Percentiles rank a stretch among this genome's conserved stretches.
These are phyloP conservation scores for Thymus quinquecostatus DNA, from an alignment of 257 asterid genomes.

Conservation along the genomic window DNA sequence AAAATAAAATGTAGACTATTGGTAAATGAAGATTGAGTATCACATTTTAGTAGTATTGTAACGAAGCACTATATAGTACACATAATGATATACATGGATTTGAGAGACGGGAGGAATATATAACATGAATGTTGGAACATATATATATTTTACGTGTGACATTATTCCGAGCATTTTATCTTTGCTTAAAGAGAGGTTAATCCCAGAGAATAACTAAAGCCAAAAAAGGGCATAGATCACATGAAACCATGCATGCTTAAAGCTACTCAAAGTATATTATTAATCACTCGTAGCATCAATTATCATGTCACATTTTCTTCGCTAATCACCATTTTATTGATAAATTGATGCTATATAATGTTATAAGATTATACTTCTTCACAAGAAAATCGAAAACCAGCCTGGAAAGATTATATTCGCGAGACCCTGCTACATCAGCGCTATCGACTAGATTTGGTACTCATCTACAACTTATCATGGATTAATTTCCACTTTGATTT, in stretches of 20 bases:
- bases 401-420: too few species aligned
- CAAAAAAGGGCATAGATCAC: slow-evolving; percentile 41
- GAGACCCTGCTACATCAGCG: too few species aligned
- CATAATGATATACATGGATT: neutral
- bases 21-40: too few species aligned
- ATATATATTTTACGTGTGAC: slow-evolving; percentile 35
- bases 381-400: too few species aligned
- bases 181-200: slow-evolving; percentile 47
- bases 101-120: too few species aligned
- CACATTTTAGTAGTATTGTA: too few species aligned
- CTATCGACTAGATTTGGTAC: too few species aligned
- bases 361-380: too few species aligned
- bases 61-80: neutral
- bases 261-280: slow-evolving; percentile 37
- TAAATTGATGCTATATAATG: too few species aligned
- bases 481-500: neutral
- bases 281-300: neutral
- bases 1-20: too few species aligned
- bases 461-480: too few species aligned
- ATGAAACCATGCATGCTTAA: slow-evolving; percentile 37
- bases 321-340: neutral
- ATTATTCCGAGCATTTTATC: slow-evolving; percentile 52
- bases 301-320: neutral
- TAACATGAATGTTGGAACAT: slow-evolving; percentile 8
- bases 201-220: slow-evolving; percentile 53